Conservation (phyloP, 768 basidiomycete species). For the Russula compacta region DNA sequence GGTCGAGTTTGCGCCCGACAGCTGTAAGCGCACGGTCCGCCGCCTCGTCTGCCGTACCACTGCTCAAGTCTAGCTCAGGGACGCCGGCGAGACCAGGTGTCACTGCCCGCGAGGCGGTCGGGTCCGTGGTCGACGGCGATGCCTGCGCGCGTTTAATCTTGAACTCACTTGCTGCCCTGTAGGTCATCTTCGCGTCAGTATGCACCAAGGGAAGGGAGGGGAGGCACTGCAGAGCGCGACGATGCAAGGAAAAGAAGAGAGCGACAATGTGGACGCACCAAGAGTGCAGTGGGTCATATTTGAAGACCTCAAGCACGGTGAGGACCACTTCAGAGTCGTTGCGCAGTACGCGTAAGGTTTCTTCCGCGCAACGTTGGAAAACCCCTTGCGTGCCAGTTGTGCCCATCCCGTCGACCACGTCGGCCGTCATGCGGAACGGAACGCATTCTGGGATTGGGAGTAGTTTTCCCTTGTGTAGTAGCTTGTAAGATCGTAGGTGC, state of each 20-base stretch:
- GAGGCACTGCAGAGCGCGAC: background rate
- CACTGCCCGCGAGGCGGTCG: constrained; percentile 20
- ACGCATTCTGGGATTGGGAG: constrained; percentile 78
- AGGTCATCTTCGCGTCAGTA: background rate
- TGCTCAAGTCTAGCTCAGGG: constrained; percentile 52
- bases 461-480: constrained; percentile 54
- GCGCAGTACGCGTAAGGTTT: constrained; percentile 85
- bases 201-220: background rate
- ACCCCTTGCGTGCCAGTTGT: constrained; percentile 85
- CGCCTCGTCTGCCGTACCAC: constrained; percentile 67
- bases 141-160: constrained; percentile 60
- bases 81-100: constrained; percentile 27
- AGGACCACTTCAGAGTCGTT: constrained; percentile 80
- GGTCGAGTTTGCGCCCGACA: constrained; percentile 77
- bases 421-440: constrained; percentile 90
- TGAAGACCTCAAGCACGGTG: constrained; percentile 95
- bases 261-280: constrained; percentile 47
- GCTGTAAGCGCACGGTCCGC: constrained; percentile 82
- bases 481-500: background rate
- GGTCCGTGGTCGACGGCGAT: constrained; percentile 24
- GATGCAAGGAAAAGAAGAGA: background rate
- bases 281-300: constrained; percentile 87
- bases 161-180: constrained; percentile 70
- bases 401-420: constrained; percentile 93
- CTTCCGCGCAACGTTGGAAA: constrained; percentile 91